Conservation (phyloP, 306 rosid species). For the Prunus armeniaca region DNA sequence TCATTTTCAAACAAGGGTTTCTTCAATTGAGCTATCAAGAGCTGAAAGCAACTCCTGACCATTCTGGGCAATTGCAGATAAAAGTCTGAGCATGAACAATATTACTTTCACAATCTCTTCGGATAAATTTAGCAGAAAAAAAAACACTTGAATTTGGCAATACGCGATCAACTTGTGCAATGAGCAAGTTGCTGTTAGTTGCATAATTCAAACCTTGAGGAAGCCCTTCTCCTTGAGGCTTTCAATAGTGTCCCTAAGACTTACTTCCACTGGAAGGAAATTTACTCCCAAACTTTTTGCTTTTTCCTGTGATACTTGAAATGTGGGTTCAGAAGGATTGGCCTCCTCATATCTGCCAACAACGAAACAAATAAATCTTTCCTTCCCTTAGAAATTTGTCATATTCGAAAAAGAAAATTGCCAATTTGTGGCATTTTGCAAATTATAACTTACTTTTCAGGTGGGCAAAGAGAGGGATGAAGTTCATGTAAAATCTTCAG, state of each 20-base stretch:
- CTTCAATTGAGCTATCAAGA: too few species aligned
- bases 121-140: not conserved
- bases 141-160: too few species aligned
- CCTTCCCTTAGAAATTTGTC: too few species aligned
- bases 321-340: not conserved
- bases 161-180: not conserved
- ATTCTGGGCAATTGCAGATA: not conserved
- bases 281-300: conserved; percentile 26
- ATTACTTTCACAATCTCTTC: not conserved
- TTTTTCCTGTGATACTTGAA: conserved; percentile 15
- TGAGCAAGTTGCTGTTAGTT: not conserved
- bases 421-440: not conserved
- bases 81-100: not conserved
- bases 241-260: conserved; percentile 18
- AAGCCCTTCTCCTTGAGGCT: conserved; percentile 32
- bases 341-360: conserved; percentile 13
- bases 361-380: not conserved
- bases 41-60: not conserved
- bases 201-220: not conserved
- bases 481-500: conserved; percentile 2
- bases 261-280: conserved; percentile 21
- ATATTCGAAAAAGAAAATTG: not conserved
- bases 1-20: not conserved
- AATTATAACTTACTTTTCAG: conserved; percentile 2
- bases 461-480: conserved; percentile 15